phyloP scores from a whole-genome alignment of 306 rosid genomes.

The Gastrolobium bilobum region DNA sequence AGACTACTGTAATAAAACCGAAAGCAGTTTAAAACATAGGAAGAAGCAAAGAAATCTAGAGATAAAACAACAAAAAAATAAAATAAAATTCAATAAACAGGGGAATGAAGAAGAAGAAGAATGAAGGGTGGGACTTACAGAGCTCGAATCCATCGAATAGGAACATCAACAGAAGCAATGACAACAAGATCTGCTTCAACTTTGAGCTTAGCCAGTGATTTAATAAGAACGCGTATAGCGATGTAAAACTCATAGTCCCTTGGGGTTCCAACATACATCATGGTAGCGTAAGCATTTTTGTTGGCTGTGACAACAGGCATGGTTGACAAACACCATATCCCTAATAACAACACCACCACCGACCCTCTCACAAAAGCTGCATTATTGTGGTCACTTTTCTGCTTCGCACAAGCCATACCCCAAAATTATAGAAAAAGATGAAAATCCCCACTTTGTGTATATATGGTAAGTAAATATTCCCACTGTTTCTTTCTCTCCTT shows the following conservation, averaged over 20 bases:
- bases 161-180: constrained; percentile 90
- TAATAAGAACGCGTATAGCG: constrained; percentile 76
- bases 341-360: constrained; percentile 1
- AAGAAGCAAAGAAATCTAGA: too few species aligned
- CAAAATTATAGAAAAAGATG: not conserved
- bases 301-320: not conserved
- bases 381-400: not conserved
- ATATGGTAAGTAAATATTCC: too few species aligned
- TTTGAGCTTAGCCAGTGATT: constrained; percentile 68
- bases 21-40: not conserved
- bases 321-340: not conserved
- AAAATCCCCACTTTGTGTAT: too few species aligned
- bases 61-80: not conserved
- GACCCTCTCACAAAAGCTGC: constrained; percentile 27
- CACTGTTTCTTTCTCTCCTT: too few species aligned
- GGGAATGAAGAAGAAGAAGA: too few species aligned
- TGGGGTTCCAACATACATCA: constrained; percentile 94
- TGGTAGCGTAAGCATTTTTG: constrained; percentile 86
- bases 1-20: not conserved
- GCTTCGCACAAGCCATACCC: constrained; percentile 36
- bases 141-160: constrained; percentile 75
- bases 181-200: constrained; percentile 88
- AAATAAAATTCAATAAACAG: not conserved
- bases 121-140: constrained; percentile 71
- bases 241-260: constrained; percentile 93